phyloP scores from a whole-genome alignment of 2,329 filamentous ascomycete species.

The Penicillium oxalicum region DNA sequence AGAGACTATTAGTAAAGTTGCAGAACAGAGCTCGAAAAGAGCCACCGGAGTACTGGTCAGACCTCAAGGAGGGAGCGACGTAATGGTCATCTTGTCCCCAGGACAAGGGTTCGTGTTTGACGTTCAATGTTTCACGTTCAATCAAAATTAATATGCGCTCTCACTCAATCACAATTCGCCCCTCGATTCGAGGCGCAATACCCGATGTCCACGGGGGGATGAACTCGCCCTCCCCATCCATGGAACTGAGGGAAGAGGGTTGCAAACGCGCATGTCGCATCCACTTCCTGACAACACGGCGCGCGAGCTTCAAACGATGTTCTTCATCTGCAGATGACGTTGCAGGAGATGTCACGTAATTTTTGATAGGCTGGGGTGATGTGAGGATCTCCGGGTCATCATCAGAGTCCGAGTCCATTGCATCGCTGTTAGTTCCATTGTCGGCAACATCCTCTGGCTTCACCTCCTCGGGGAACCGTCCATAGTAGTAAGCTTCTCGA shows the following conservation, averaged over 20 bases:
- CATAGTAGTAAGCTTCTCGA: slow-evolving; percentile 25
- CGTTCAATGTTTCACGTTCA: too few species aligned
- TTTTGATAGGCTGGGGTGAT: slow-evolving; percentile 26
- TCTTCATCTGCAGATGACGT: slow-evolving; percentile 46
- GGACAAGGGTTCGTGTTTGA: too few species aligned
- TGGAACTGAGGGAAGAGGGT: slow-evolving; percentile 37
- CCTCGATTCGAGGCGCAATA: slow-evolving; percentile 71
- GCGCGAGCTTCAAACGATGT: slow-evolving; percentile 57
- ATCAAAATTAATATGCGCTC: too few species aligned
- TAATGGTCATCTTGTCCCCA: too few species aligned
- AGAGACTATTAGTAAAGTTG: too few species aligned
- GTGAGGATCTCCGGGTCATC: slow-evolving; percentile 36
- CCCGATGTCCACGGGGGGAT: slow-evolving; percentile 68
- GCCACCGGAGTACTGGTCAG: too few species aligned
- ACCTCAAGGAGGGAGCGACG: too few species aligned
- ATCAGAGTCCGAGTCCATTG: slow-evolving; percentile 41
- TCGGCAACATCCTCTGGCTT: neutral
- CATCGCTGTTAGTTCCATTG: slow-evolving; percentile 22
- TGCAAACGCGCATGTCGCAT: slow-evolving; percentile 61
- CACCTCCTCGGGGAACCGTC: slow-evolving; percentile 23
- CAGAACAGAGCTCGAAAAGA: too few species aligned
- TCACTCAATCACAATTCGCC: slow-evolving; percentile 53
- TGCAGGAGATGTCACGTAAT: slow-evolving; percentile 35
- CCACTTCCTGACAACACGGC: slow-evolving; percentile 68
- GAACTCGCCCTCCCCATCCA: slow-evolving; percentile 56